Conservation (phyloP, 2,329 filamentous ascomycete species). For the Fusarium buharicum region DNA sequence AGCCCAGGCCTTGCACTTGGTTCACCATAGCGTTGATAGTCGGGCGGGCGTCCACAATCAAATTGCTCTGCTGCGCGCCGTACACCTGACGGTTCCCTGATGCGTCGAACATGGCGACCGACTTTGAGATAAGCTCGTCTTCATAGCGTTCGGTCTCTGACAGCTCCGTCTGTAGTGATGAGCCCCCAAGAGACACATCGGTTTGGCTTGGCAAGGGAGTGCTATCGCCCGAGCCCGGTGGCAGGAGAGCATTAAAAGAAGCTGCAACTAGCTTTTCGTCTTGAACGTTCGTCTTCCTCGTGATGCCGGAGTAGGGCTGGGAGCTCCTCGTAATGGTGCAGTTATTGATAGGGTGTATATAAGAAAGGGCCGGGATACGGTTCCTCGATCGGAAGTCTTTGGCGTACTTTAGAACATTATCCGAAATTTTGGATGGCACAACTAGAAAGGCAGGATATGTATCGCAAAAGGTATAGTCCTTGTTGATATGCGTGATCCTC, state of each 20-base stretch:
- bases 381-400: slow-evolving; percentile 87
- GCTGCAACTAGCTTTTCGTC: slow-evolving; percentile 94
- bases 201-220: slow-evolving; percentile 59
- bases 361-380: slow-evolving; percentile 88
- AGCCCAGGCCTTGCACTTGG: slow-evolving; percentile 91
- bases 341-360: slow-evolving; percentile 96
- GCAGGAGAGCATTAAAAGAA: slow-evolving; percentile 72
- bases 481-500: slow-evolving; percentile 91
- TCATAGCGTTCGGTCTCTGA: slow-evolving; percentile 73
- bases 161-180: slow-evolving; percentile 59
- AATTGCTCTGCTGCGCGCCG: slow-evolving; percentile 89
- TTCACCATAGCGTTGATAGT: slow-evolving; percentile 95
- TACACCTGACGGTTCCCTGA: slow-evolving; percentile 76
- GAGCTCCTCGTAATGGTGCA: slow-evolving; percentile 96
- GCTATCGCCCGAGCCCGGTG: slow-evolving; percentile 48
- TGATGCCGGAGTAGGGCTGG: slow-evolving; percentile 87
- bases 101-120: slow-evolving; percentile 60
- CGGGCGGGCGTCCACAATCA: slow-evolving; percentile 95
- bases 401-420: slow-evolving; percentile 95
- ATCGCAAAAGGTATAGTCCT: slow-evolving; percentile 88
- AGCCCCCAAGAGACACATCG: slow-evolving; percentile 55
- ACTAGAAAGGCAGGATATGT: slow-evolving; percentile 89
- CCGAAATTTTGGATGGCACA: slow-evolving; percentile 91
- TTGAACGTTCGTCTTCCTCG: slow-evolving; percentile 90
- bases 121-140: slow-evolving; percentile 69